Evolutionary conservation across 805 yeast species (phyloP), one percentile per base, ranked within the genome.

Genomic region (Metschnikowia sp.): DNA sequence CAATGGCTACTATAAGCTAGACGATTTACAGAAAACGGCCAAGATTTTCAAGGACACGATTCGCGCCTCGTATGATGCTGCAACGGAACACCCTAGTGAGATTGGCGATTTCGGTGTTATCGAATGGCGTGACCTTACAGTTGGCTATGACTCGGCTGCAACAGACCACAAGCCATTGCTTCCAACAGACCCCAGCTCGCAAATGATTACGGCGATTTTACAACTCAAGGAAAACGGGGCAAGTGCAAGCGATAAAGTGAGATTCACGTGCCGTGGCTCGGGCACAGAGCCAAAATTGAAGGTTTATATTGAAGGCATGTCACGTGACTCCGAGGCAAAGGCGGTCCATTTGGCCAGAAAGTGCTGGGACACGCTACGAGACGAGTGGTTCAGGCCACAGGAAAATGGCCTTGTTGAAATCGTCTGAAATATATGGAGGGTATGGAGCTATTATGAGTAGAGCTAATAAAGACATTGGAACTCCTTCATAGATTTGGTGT

Each of bases 251-350:
- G 78, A 72, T 36, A 54, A 53, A 18, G 82, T 88, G 2, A 69
- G 96, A 32, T 83, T 91, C 60, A 91, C 98, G 0, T 82, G 88
- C 42, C 76, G 99, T 44, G 97, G 97, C 0, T 88, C 96, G 3
- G 99, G 99, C 10, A 92, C 99, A 0, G 99, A 92, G 64, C 97
- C 97, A 2, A 92, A 92, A 63, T 72, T 92, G 53, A 92, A 92
- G 64, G 87, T 92, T 0, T 92, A 92, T 66, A 83, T 92, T 32
- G 99, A 92, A 61, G 94, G 95, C 0, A 65, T 66, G 36, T 76
- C 88, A 0, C 42, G 52, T 0, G 35, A 35, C 29, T 63, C 70
- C 8, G 86, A 77, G 38, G 59, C 49, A 0, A 60, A 64, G 3
- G 87, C 96, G 0, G 50, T 56, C 0, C 49, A 37, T 0, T 59